These are phyloP conservation scores for Murraya paniculata DNA, from an alignment of 345 rosid genomes.

Conservation along the genomic window DNA sequence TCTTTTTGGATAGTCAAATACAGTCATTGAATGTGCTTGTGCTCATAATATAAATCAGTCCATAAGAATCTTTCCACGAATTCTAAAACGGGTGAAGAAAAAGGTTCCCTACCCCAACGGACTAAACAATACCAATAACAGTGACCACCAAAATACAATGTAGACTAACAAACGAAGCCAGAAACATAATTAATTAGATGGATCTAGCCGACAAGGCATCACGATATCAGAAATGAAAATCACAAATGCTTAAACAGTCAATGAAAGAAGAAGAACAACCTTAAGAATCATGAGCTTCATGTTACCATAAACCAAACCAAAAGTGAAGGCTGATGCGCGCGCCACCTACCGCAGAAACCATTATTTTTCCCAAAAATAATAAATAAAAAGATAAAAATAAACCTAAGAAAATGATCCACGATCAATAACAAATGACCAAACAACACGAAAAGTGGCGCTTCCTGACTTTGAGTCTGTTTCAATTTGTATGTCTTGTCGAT, in stretches of 20 bases:
- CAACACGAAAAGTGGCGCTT: not conserved
- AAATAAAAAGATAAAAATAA: not conserved
- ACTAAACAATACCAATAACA: not conserved
- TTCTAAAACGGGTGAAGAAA: not conserved
- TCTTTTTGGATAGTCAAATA: not conserved
- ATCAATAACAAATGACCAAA: not conserved
- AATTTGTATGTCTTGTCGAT: not conserved
- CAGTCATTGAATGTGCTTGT: not conserved
- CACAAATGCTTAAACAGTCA: not conserved
- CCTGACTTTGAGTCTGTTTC: not conserved
- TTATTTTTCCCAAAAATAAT: not conserved
- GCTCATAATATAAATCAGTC: not conserved
- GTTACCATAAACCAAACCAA: constrained; percentile 62
- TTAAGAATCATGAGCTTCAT: constrained; percentile 65
- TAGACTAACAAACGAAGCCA: not conserved
- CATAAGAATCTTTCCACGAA: not conserved
- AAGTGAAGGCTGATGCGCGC: constrained; percentile 64
- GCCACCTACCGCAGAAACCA: constrained; percentile 45
- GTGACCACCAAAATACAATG: not conserved
- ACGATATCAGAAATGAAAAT: constrained; percentile 14
- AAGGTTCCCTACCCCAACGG: not conserved
- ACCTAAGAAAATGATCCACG: not conserved
- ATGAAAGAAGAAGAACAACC: constrained; percentile 30
- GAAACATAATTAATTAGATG: not conserved
- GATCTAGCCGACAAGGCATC: not conserved